Percentiles rank a stretch among this genome's conserved stretches.
These are phyloP conservation scores for Melampsora americana DNA, from an alignment of 1,284 basidiomycete genomes.

Conservation along the genomic window DNA sequence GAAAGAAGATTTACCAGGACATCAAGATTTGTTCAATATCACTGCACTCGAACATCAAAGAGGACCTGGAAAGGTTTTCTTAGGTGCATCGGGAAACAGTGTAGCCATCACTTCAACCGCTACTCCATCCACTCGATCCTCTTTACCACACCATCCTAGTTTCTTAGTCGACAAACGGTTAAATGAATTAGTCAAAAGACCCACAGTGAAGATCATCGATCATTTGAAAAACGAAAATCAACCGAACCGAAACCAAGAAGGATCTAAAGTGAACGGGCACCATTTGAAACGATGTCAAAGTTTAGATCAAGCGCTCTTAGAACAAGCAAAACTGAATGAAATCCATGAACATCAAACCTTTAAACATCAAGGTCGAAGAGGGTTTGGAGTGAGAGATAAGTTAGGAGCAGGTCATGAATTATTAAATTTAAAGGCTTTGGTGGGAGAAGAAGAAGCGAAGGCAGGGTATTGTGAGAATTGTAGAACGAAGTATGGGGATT, in stretches of 20 bases:
- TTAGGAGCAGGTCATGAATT: slow-evolving; percentile 68
- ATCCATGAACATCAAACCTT: slow-evolving; percentile 43
- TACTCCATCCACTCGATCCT: slow-evolving; percentile 63
- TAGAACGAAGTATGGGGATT: slow-evolving; percentile 82
- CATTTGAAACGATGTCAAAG: slow-evolving; percentile 47
- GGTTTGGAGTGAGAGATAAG: slow-evolving; percentile 50
- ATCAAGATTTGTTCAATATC: slow-evolving; percentile 19
- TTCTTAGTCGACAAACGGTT: slow-evolving; percentile 49
- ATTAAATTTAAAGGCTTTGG: slow-evolving; percentile 59
- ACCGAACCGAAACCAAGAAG: not conserved
- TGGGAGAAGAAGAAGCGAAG: slow-evolving; percentile 73
- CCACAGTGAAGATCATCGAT: slow-evolving; percentile 18
- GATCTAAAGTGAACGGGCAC: slow-evolving; percentile 44
- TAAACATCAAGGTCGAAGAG: slow-evolving; percentile 54
- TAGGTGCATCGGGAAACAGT: slow-evolving; percentile 91
- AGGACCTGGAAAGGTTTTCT: slow-evolving; percentile 60
- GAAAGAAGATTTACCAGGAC: not conserved
- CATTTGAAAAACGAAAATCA: slow-evolving; percentile 12
- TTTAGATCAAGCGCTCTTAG: slow-evolving; percentile 45
- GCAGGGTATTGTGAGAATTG: slow-evolving; percentile 99
- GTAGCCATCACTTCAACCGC: slow-evolving; percentile 84
- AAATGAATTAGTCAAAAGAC: slow-evolving; percentile 48
- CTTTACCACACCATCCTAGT: slow-evolving; percentile 44
- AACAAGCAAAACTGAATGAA: slow-evolving; percentile 45
- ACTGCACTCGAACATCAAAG: slow-evolving; percentile 53